Percentiles rank a stretch among this genome's conserved stretches.
phyloP scores from a whole-genome alignment of 2,329 filamentous ascomycete genomes.

The Ploettnerulaceae sp. region DNA sequence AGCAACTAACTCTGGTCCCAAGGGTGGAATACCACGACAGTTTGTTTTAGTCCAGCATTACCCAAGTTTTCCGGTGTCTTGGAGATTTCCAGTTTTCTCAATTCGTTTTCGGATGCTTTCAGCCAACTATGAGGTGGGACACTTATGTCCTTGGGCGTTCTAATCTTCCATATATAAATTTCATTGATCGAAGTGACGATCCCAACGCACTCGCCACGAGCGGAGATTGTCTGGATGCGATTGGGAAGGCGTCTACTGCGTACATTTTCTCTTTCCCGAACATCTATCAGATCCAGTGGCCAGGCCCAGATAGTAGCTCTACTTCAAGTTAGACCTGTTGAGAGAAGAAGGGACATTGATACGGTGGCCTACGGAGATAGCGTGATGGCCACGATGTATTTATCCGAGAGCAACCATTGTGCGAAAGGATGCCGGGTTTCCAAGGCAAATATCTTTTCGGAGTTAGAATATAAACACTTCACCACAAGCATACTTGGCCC shows the following conservation, averaged over 20 bases:
- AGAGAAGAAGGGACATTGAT: not conserved
- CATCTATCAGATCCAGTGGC: no score
- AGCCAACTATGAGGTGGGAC: not conserved
- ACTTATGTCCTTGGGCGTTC: constrained; percentile 5
- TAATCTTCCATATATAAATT: constrained; percentile 22
- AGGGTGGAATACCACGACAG: not conserved
- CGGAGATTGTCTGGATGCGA: constrained; percentile 6
- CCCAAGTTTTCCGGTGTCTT: no score
- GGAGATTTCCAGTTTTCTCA: no score
- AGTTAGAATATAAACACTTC: constrained; percentile 14
- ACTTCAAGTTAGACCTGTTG: not conserved
- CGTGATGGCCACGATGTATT: constrained; percentile 16
- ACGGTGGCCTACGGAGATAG: constrained; percentile 6
- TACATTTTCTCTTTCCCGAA: no score
- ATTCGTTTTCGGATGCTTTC: no score
- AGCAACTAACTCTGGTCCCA: not conserved
- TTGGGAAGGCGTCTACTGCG: constrained; percentile 14
- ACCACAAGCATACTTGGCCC: constrained; percentile 11
- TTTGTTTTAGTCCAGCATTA: not conserved
- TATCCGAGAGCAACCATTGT: constrained; percentile 21
- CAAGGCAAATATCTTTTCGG: not conserved
- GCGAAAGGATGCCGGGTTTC: constrained; percentile 12
- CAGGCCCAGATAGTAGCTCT: constrained; percentile 15
- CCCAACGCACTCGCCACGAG: constrained; percentile 15
- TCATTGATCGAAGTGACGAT: constrained; percentile 17